phyloP scores from a whole-genome alignment of 164 flowering plant species.

The Nymphaea thermarum region DNA sequence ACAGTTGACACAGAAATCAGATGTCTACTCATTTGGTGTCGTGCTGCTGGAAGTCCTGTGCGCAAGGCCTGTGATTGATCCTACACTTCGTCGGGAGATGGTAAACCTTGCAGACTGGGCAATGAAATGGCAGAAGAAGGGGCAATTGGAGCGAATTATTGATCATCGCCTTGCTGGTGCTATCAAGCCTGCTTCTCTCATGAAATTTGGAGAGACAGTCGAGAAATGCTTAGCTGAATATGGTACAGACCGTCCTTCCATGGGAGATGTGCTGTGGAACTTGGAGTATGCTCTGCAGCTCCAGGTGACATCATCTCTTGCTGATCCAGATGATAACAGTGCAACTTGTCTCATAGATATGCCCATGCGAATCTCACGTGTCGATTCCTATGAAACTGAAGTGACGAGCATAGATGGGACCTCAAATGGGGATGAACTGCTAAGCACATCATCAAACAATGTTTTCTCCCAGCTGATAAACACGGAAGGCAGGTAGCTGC shows the following conservation, averaged over 20 bases:
- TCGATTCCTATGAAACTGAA: slow-evolving; percentile 22
- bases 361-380: slow-evolving; percentile 21
- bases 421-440: slow-evolving; percentile 34
- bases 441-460: slow-evolving; percentile 51
- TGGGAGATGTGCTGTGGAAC: slow-evolving; percentile 86
- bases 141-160: slow-evolving; percentile 54
- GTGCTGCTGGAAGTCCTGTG: slow-evolving; percentile 74
- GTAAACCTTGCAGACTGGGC: slow-evolving; percentile 84
- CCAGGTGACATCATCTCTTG: slow-evolving; percentile 39
- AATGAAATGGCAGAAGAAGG: slow-evolving; percentile 61
- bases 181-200: slow-evolving; percentile 49
- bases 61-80: slow-evolving; percentile 73
- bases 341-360: slow-evolving; percentile 37
- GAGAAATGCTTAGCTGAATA: slow-evolving; percentile 77
- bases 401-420: slow-evolving; percentile 18
- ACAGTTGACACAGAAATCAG: slow-evolving; percentile 75
- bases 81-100: slow-evolving; percentile 61
- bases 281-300: slow-evolving; percentile 72
- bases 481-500: slow-evolving; percentile 47
- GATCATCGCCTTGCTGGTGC: slow-evolving; percentile 46
- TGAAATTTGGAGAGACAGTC: slow-evolving; percentile 71
- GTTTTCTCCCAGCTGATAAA: slow-evolving; percentile 78
- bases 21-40: slow-evolving; percentile 85
- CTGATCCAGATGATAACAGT: slow-evolving; percentile 62
- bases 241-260: slow-evolving; percentile 69